A percentile compares a stretch with the other conserved stretches of the same genome.
phyloP scores from a whole-genome alignment of 1,139 yeast species.

The Magnusiomyces clavatus region DNA sequence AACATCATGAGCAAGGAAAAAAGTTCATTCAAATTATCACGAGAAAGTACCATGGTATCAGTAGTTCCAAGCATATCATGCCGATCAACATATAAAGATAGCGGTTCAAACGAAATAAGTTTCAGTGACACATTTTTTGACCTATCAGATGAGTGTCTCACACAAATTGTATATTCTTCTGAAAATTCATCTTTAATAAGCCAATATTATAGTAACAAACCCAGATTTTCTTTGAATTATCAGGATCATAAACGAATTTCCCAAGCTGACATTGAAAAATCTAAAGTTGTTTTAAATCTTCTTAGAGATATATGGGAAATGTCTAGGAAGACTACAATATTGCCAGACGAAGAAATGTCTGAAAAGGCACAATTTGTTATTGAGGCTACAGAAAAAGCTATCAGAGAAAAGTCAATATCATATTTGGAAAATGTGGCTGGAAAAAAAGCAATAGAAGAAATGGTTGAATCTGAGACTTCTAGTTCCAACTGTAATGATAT shows the following conservation, averaged over 20 bases:
- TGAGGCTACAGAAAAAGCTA: slow-evolving; percentile 1
- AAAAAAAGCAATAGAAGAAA: not conserved
- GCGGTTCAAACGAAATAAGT: too few relatives aligned
- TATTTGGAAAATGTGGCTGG: too few relatives aligned
- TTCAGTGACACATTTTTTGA: too few relatives aligned
- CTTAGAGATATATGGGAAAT: slow-evolving; percentile 24
- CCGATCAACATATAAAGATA: too few relatives aligned
- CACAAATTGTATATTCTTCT: not conserved
- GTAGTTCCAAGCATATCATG: too few relatives aligned
- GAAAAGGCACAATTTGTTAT: not conserved
- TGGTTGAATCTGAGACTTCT: slow-evolving; percentile 5
- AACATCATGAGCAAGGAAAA: not conserved
- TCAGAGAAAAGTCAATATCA: slow-evolving; percentile 10
- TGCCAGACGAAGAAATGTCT: not conserved
- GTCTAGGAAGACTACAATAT: slow-evolving; percentile 10
- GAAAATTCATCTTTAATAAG: slow-evolving; percentile 11
- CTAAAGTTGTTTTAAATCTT: slow-evolving; percentile 20
- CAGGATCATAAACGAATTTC: slow-evolving; percentile 21
- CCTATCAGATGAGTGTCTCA: not conserved
- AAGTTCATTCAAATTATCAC: too few relatives aligned
- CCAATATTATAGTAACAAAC: slow-evolving; percentile 4
- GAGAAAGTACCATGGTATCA: too few relatives aligned
- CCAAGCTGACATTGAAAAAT: slow-evolving; percentile 18
- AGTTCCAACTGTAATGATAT: slow-evolving; percentile 4
- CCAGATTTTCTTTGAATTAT: too few relatives aligned